phyloP scores from a whole-genome alignment of 305 asterid species.

The Fraxinus baroniana region DNA sequence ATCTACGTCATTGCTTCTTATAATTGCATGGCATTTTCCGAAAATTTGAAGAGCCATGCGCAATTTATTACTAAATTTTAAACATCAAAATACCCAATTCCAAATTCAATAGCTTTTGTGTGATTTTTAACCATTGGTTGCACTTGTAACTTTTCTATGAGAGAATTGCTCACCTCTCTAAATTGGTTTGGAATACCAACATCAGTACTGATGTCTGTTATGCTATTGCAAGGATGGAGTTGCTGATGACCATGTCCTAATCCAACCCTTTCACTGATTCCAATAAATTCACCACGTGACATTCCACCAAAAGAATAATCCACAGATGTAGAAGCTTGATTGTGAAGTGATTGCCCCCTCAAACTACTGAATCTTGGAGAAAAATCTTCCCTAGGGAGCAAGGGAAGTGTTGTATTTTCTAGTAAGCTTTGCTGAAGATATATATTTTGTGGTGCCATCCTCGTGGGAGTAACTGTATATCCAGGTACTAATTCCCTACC shows the following conservation, averaged over 20 bases:
- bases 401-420: slow-evolving; percentile 24
- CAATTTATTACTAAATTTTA: background rate
- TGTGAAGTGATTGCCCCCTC: slow-evolving; percentile 38
- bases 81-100: slow-evolving; percentile 32
- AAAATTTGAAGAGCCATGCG: background rate
- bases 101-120: slow-evolving; percentile 36
- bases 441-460: slow-evolving; percentile 24
- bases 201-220: slow-evolving; percentile 44
- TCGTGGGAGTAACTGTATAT: slow-evolving; percentile 28
- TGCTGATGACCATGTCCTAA: slow-evolving; percentile 50
- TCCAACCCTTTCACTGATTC: slow-evolving; percentile 35
- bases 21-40: background rate
- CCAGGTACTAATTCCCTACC: slow-evolving; percentile 32
- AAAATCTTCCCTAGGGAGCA: slow-evolving; percentile 33
- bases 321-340: slow-evolving; percentile 61
- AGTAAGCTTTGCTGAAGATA: slow-evolving; percentile 40
- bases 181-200: slow-evolving; percentile 40
- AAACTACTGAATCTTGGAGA: slow-evolving; percentile 39
- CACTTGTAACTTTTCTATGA: slow-evolving; percentile 38
- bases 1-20: background rate
- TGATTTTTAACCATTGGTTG: slow-evolving; percentile 40
- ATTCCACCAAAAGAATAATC: slow-evolving; percentile 38
- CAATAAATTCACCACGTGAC: slow-evolving; percentile 38
- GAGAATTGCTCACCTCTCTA: slow-evolving; percentile 59
- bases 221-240: slow-evolving; percentile 52